Conservation (phyloP, 495 filamentous ascomycete species). For the Hyphodiscus hymeniophilus region DNA sequence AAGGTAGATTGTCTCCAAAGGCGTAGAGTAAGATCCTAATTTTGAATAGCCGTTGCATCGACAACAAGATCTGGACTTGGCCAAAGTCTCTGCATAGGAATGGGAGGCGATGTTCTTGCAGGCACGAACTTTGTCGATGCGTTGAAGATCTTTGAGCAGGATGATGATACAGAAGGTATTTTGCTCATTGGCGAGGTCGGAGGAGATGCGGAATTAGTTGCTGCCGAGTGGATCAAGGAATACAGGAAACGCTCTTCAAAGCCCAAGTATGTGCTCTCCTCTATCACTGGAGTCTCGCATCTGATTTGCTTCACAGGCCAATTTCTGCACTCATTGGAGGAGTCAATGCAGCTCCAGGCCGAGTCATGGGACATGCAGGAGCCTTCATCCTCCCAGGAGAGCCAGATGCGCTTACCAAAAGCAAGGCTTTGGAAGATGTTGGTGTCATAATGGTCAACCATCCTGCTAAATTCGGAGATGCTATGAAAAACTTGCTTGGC, state of each 20-base stretch:
- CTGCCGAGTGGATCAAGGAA: constrained; percentile 69
- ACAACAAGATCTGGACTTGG: constrained; percentile 75
- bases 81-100: constrained; percentile 78
- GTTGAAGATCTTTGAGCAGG: constrained; percentile 61
- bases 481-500: constrained; percentile 52
- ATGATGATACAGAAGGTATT: constrained; percentile 73
- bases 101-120: constrained; percentile 79
- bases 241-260: constrained; percentile 49
- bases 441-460: constrained; percentile 74
- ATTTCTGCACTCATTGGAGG: constrained; percentile 76
- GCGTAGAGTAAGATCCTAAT: constrained; percentile 8
- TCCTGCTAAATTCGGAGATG: constrained; percentile 69
- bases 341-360: constrained; percentile 51
- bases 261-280: constrained; percentile 52
- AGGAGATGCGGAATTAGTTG: constrained; percentile 72
- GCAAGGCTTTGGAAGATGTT: constrained; percentile 56
- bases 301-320: constrained; percentile 52
- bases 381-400: constrained; percentile 67
- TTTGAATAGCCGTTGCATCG: constrained; percentile 56
- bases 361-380: constrained; percentile 86
- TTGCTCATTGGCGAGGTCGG: constrained; percentile 82
- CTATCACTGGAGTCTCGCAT: too few relatives aligned
- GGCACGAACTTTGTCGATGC: constrained; percentile 79
- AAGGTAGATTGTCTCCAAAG: constrained; percentile 30
- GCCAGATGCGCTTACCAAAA: constrained; percentile 55